Evolutionary conservation across 1,284 basidiomycete species (phyloP).

Genomic region (Apiotrichum porosum): DNA sequence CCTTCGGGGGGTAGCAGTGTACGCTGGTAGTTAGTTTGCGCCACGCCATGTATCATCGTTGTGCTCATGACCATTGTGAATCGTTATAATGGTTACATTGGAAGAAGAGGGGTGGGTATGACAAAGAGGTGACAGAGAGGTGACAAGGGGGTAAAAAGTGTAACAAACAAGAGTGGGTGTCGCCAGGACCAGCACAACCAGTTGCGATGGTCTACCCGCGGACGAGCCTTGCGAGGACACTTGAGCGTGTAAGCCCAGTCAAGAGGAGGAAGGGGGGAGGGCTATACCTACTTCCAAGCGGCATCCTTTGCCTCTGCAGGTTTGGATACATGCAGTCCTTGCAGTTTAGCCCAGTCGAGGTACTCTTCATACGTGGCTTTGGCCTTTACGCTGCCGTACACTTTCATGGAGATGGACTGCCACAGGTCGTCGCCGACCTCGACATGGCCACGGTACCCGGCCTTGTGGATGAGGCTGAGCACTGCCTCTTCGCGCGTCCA

Average conservation of each 20-base stretch:
- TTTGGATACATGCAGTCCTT: too few relatives aligned
- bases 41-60: too few relatives aligned
- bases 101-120: too few relatives aligned
- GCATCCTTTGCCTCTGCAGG: not conserved
- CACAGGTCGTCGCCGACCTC: conserved; percentile 62
- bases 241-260: not conserved
- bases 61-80: too few relatives aligned
- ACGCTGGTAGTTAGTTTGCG: too few relatives aligned
- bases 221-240: not conserved
- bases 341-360: conserved; percentile 11
- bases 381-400: conserved; percentile 80
- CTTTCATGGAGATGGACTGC: conserved; percentile 66
- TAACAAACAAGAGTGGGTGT: too few relatives aligned
- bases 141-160: too few relatives aligned
- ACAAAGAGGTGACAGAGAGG: too few relatives aligned
- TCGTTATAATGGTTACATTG: too few relatives aligned
- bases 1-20: too few relatives aligned
- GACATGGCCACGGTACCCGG: conserved; percentile 78
- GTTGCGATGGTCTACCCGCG: too few relatives aligned
- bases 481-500: conserved; percentile 88
- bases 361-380: conserved; percentile 72
- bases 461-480: conserved; percentile 86
- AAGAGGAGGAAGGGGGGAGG: not conserved
- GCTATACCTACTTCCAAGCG: conserved; percentile 12
- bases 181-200: too few relatives aligned